Base-by-base conservation (phyloP, 2,329 filamentous ascomycete species). In the Parascedosporium putredinis region DNA sequence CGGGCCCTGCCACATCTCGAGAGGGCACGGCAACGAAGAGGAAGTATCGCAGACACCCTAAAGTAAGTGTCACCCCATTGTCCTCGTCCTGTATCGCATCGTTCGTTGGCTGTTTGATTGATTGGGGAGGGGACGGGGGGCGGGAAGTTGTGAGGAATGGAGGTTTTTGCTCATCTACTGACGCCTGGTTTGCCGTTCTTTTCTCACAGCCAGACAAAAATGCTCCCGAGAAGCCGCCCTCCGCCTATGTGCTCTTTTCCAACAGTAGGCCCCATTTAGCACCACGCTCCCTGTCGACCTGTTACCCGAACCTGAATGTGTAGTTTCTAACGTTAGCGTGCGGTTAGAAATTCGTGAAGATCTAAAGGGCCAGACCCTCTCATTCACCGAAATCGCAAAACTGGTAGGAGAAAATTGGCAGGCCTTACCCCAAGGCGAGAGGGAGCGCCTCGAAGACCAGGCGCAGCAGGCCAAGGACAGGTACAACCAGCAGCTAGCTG, bases 331-430 rank as follows among this genome's bases (percentile, higher is more conserved):
- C 47, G 14, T 42, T 44, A 27, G 5, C 16, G 14, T 43, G n/a
- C 8, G 40, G 8, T 1, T 55, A 86, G 83, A 85, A 65, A 84
- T 88, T 66, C 79, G 87, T 57, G 87, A 91, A 57, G 79, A 86
- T 20, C 67, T 91, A 22, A 88, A 86, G 60, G 84, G 81, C 3
- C 81, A 85, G 52, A 86, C 84, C 45, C 67, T 91, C 4, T 85
- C 83, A 1, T 93, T 93, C 58, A 89, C 86, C 1, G 86, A 90
- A 59, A 89, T 91, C 54, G 86, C 86, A 9, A 90, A 90, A 59
- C 69, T 88, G 1, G 86, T 90, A 1, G 86, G 86, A 5, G 86
- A 91, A 60, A 79, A 85, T 59, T 91, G 86, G 86, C 86, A 91
- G 60, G 82, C 79, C 48, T 66, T 91, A 7, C 71, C 78, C 2